Percentiles rank a stretch among this genome's conserved stretches.
phyloP scores from a whole-genome alignment of 2,329 filamentous ascomycete species.

The Exophiala aquamarina region DNA sequence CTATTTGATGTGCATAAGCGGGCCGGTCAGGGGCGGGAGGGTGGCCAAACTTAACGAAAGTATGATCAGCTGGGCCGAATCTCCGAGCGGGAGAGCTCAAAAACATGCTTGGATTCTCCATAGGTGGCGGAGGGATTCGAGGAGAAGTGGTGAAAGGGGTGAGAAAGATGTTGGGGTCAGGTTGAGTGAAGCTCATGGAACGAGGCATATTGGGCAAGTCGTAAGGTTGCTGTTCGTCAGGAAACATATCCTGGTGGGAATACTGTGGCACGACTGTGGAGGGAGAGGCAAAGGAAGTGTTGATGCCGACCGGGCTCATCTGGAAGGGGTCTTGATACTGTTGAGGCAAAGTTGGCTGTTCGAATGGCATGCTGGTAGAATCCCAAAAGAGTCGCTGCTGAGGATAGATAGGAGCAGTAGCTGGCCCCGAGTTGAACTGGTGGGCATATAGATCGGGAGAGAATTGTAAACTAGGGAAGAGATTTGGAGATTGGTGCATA shows the following conservation, averaged over 20 bases:
- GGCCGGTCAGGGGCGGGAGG: constrained; percentile 33
- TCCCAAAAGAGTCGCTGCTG: constrained; percentile 55
- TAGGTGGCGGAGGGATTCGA: constrained; percentile 34
- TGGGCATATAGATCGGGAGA: constrained; percentile 58
- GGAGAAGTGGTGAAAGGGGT: constrained; percentile 48
- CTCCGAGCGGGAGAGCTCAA: constrained; percentile 49
- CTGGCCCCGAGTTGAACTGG: constrained; percentile 47
- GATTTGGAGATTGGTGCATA: constrained; percentile 43
- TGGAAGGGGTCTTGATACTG: constrained; percentile 26
- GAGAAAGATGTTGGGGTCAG: constrained; percentile 39
- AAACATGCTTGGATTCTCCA: constrained; percentile 48
- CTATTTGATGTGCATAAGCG: constrained; percentile 50
- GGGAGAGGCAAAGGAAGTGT: constrained; percentile 23
- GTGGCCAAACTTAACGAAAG: constrained; percentile 30
- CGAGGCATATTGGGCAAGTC: constrained; percentile 22
- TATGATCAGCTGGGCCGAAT: constrained; percentile 35
- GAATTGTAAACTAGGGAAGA: constrained; percentile 56
- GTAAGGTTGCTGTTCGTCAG: constrained; percentile 25
- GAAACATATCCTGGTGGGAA: constrained; percentile 8
- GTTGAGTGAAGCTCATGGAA: constrained; percentile 16
- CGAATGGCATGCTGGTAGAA: constrained; percentile 26
- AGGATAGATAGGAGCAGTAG: constrained; percentile 57
- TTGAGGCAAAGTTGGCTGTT: constrained; percentile 17
- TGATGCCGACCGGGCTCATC: constrained; percentile 19
- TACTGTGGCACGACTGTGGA: constrained; percentile 26